A percentile compares a stretch with the other conserved stretches of the same genome.
Evolutionary conservation across 495 filamentous ascomycete genomes (phyloP).

Genomic region (Talaromyces adpressus): DNA sequence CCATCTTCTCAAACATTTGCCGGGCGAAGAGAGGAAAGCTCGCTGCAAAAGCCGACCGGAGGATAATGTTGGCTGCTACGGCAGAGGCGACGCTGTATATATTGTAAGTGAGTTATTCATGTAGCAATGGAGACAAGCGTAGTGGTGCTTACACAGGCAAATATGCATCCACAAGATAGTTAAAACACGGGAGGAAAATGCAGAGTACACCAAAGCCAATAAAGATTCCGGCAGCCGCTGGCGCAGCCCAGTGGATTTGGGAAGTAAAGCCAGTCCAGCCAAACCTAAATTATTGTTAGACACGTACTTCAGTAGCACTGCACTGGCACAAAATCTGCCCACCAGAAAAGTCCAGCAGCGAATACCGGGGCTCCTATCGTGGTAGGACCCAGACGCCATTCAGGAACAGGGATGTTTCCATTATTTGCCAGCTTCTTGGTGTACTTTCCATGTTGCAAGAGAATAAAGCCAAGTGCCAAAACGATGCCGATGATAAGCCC

Average conservation of each 20-base stretch:
- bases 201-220: slow-evolving; percentile 59
- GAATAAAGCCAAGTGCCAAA: slow-evolving; percentile 39
- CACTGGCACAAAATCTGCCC: no score
- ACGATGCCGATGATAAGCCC: slow-evolving; percentile 29
- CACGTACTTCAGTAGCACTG: neutral
- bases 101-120: neutral
- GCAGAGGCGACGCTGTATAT: slow-evolving; percentile 57
- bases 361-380: slow-evolving; percentile 73
- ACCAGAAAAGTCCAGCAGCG: slow-evolving; percentile 74
- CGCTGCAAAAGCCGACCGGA: slow-evolving; percentile 62
- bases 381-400: slow-evolving; percentile 77
- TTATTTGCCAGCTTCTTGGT: slow-evolving; percentile 63
- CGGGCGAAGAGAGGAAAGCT: slow-evolving; percentile 70
- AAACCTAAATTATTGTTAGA: slow-evolving; percentile 20
- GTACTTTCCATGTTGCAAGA: slow-evolving; percentile 56
- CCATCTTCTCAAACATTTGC: slow-evolving; percentile 67
- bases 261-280: slow-evolving; percentile 65
- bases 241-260: slow-evolving; percentile 74
- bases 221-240: slow-evolving; percentile 60
- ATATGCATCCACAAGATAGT: slow-evolving; percentile 84
- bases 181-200: slow-evolving; percentile 77
- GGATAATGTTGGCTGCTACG: slow-evolving; percentile 75
- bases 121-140: neutral
- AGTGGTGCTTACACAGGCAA: slow-evolving; percentile 64
- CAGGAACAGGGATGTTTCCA: slow-evolving; percentile 65